These are phyloP conservation scores for Rubus parviflorus DNA, from an alignment of 306 rosid genomes.

Conservation along the genomic window DNA sequence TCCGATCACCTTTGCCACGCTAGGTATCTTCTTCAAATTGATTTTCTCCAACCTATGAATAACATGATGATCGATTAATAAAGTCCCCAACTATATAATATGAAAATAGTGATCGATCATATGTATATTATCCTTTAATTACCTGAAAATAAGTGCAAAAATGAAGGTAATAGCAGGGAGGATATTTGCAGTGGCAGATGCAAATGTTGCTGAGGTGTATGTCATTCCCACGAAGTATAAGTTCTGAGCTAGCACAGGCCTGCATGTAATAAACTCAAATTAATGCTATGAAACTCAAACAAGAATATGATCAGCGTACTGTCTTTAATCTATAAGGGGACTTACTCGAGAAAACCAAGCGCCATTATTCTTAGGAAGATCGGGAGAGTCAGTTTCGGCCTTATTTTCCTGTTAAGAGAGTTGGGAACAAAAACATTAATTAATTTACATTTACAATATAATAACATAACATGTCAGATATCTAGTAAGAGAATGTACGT, in stretches of 20 bases:
- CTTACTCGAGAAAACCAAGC: constrained; percentile 93
- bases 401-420: constrained; percentile 58
- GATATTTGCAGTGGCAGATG: constrained; percentile 88
- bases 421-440: too few relatives aligned
- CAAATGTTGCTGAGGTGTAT: constrained; percentile 80
- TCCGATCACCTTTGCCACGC: constrained; percentile 79
- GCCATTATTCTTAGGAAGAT: constrained; percentile 67
- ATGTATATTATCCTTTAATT: neutral
- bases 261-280: constrained; percentile 17
- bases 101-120: neutral
- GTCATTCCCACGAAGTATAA: constrained; percentile 83
- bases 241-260: constrained; percentile 94
- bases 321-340: neutral
- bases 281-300: neutral
- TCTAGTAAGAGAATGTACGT: too few relatives aligned
- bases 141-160: constrained; percentile 86
- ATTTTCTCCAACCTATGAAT: constrained; percentile 75
- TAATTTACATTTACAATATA: too few relatives aligned
- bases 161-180: constrained; percentile 93
- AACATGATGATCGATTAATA: neutral
- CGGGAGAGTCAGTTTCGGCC: constrained; percentile 75
- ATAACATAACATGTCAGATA: too few relatives aligned
- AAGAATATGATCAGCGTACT: neutral
- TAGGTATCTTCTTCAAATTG: constrained; percentile 53
- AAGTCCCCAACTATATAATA: neutral